A percentile compares a stretch with the other conserved stretches of the same genome.
phyloP scores from a whole-genome alignment of 805 yeast species.

The Candida michaelii region DNA sequence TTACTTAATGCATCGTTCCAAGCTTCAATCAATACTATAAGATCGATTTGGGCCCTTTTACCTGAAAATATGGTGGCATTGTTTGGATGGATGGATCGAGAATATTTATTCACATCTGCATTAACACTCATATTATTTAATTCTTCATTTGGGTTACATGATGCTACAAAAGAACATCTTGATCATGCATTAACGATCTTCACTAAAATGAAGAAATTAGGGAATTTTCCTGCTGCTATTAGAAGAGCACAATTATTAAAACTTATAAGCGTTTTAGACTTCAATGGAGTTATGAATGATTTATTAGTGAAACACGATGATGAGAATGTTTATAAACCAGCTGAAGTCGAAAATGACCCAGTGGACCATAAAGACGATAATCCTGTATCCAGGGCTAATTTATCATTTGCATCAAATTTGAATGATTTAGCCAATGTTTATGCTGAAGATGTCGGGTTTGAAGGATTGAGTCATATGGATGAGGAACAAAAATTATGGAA shows the following conservation, averaged over 20 bases:
- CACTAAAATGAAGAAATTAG: constrained; percentile 72
- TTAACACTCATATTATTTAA: constrained; percentile 72
- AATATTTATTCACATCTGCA: constrained; percentile 73
- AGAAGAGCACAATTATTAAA: constrained; percentile 70
- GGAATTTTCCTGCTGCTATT: constrained; percentile 78
- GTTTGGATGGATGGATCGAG: constrained; percentile 87
- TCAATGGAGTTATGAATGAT: constrained; percentile 61
- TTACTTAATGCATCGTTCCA: constrained; percentile 75
- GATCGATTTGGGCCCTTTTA: constrained; percentile 70
- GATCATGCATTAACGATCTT: constrained; percentile 71
- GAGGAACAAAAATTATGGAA: constrained; percentile 65
- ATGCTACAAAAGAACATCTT: constrained; percentile 66
- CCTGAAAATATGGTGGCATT: constrained; percentile 82
- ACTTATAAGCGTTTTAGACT: constrained; percentile 63
- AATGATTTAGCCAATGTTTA: constrained; percentile 28
- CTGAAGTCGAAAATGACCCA: not conserved
- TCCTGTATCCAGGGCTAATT: constrained; percentile 9
- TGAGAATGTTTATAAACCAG: constrained; percentile 21
- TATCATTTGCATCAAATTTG: constrained; percentile 18
- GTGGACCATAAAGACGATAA: constrained; percentile 2
- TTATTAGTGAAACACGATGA: constrained; percentile 60
- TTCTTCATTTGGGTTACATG: constrained; percentile 80
- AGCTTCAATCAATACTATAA: constrained; percentile 73
- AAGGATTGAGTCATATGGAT: constrained; percentile 40
- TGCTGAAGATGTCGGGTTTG: constrained; percentile 41